Base-by-base conservation (phyloP, 768 basidiomycete genomes). In the Hygrocybe coccinea region DNA sequence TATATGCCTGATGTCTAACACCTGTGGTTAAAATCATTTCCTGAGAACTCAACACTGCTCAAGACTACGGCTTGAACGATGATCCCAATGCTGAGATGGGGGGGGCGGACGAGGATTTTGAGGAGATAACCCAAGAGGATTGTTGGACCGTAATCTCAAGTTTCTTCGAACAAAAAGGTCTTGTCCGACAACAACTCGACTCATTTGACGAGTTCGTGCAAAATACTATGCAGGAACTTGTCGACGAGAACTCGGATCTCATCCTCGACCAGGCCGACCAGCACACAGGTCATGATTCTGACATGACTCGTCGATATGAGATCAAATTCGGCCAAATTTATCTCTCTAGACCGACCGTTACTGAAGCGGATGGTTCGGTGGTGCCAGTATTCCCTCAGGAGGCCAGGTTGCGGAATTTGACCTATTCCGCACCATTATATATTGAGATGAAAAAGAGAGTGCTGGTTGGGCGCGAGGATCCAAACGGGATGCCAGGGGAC, bases 161-260 rank as follows among this genome's bases (percentile, higher is more conserved):
- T 65, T 99, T 95, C 76, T 98, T 99, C 70, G 87, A 92, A 59
- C 90, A 93, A 69, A 97, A 95, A 71, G 95, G 95, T 73, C 87
- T 99, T 58, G 97, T 98, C 52, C 84, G 92, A 47, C 97, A 99
- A 69, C 97, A 99, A 69, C 84, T 98, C 52, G 94, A 95, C 74
- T 95, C 91, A 10, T 99, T 95, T 72, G 94, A 99, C 69, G 95
- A 98, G 74, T 99, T 98, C 65, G 91, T 99, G 34, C 93, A 97
- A 68, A 97, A 97, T 64, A 97, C 94, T 12, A 97, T 99, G 94
- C 95, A 98, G 72, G 97, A 98, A 69, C 80, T 99, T 22, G 95
- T 99, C 19, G 97, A 97, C 69, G 97, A 99, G 74, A 91, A 91
- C 60, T 75, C 87, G n/a, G 91, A 92, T 64, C 83, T 99, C 65